phyloP scores from a whole-genome alignment of 2,329 filamentous ascomycete genomes.

The Cryoendolithus antarcticus region DNA sequence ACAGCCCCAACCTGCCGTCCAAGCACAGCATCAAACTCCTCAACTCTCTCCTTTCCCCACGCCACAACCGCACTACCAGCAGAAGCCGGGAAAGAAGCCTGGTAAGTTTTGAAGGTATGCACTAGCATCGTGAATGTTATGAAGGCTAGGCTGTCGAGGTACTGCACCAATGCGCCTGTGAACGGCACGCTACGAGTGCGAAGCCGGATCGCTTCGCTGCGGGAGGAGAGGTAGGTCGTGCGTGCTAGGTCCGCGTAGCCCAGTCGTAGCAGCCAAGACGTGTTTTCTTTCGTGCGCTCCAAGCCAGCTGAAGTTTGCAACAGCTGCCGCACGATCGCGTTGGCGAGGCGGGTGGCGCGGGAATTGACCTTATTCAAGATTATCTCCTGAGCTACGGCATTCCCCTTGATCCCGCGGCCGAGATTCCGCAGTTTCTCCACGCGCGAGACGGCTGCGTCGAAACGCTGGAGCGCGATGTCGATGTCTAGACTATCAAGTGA shows the following conservation, averaged over 20 bases:
- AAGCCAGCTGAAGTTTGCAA: slow-evolving; percentile 66
- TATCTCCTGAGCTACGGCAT: slow-evolving; percentile 77
- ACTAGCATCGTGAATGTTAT: slow-evolving; percentile 91
- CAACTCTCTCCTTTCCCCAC: slow-evolving; percentile 94
- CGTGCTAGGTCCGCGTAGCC: slow-evolving; percentile 84
- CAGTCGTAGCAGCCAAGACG: slow-evolving; percentile 71
- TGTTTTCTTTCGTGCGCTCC: slow-evolving; percentile 65
- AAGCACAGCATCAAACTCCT: slow-evolving; percentile 76
- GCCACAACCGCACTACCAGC: slow-evolving; percentile 88
- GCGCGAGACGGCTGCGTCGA: slow-evolving; percentile 69
- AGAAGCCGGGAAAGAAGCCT: slow-evolving; percentile 57
- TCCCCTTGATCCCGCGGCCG: slow-evolving; percentile 69
- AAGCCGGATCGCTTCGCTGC: slow-evolving; percentile 66
- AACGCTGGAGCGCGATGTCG: slow-evolving; percentile 79
- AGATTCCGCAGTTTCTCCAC: slow-evolving; percentile 78
- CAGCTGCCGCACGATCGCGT: slow-evolving; percentile 64
- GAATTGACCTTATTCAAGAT: slow-evolving; percentile 87
- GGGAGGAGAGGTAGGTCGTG: slow-evolving; percentile 71
- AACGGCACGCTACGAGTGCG: slow-evolving; percentile 86
- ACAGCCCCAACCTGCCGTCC: slow-evolving; percentile 78
- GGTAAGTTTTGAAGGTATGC: slow-evolving; percentile 57
- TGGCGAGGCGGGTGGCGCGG: slow-evolving; percentile 63
- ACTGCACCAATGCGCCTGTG: slow-evolving; percentile 80
- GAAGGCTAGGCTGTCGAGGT: slow-evolving; percentile 90
- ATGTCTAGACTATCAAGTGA: slow-evolving; percentile 96